Evolutionary conservation across 768 basidiomycete species (phyloP), one percentile per base, ranked within the genome.

Genomic region (Crassisporium funariophilum): DNA sequence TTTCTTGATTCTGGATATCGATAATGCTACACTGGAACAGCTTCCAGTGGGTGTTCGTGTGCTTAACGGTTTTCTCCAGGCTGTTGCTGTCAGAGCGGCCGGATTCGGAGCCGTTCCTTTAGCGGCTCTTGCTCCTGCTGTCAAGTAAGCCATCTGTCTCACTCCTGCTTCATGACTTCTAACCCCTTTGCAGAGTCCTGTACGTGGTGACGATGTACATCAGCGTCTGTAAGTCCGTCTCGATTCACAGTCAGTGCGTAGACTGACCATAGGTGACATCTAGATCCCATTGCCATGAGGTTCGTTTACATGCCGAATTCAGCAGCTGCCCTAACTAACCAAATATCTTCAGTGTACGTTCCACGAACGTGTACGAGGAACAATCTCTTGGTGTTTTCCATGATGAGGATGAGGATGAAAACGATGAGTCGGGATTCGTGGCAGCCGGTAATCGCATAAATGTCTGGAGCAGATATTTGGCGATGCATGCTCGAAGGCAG

Each of bases 131-230:
- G 91, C 93, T 2, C 94, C 95, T 5, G 95, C 88, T 24, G 86
- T 97, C 47, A 86, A 95, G 62, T 31, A 11, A 10, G 29, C n/a
- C n/a, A 10, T 3, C 29, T 3, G 2, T 5, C 29, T 31, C n/a
- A n/a, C n/a, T 31, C 5, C 10, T 31, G n/a, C 10, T 31, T n/a
- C n/a, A 31, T n/a, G 5, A n/a, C 5, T n/a, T 31, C n/a, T 11
- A 31, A 31, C 5, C 29, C 5, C n/a, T 31, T 31, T 31, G 5
- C n/a, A 31, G 29, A n/a, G 88, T 95, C 0, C 65, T 95, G 33
- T 95, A 88, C 61, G 83, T 91, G 2, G 75, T 94, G 58, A 95
- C 94, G 94, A 98, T 95, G 94, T 92, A 89, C 59, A 82, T 91
- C 56, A 84, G 83, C 57, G 78, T 88, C 51, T 88, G 88, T 90